Base-by-base conservation (phyloP, 495 filamentous ascomycete genomes). In the Penicillium egyptiacum region DNA sequence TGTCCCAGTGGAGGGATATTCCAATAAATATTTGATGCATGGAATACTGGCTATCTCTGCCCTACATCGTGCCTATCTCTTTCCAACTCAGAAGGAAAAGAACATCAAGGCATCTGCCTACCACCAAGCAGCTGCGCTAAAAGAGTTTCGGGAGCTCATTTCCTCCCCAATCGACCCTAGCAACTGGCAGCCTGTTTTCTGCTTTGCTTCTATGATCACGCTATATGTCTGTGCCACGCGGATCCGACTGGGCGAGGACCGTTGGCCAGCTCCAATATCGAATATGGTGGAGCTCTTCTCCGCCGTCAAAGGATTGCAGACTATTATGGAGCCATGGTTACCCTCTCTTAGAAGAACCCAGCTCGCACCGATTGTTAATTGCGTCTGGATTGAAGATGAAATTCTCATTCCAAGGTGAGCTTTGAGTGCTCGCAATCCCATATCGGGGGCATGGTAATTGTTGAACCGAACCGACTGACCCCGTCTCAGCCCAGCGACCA, bases 171-270 rank as follows among this genome's bases (percentile, higher is more conserved):
- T 77, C 50, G 63, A 68, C 39, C 53, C 65, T 14, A 50, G 53
- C 6, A 75, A 76, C 31, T 75, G 72, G 57, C 68, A 68, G 16
- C 68, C 75, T 12, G 68, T 77, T 28, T 74, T 77, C 35, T 72
- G 67, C 19, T 75, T 78, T 53, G 67, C 75, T 1, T 67, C 67
- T 8, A 60, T 78, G 51, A 70, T 72, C n/a, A 66, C 66, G 8
- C 57, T 76, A 8, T 67, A 72, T 55, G 64, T 72, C 10, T 71
- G 70, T 11, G 72, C 66, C 8, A 68, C 64, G 2, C 63, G 70
- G 0, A 59, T 68, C 16, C 45, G 59, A 19, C 59, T 70, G 2
- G 64, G 66, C 16, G 60, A 57, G 17, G 42, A 41, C 40, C 53
- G 48, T 4, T 68, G 56, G 62, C 65, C 65, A 4, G 33, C 52